Evolutionary conservation across 1,284 basidiomycete species (phyloP), one percentile per base, ranked within the genome.

Genomic region (Phellinidium pouzarii): DNA sequence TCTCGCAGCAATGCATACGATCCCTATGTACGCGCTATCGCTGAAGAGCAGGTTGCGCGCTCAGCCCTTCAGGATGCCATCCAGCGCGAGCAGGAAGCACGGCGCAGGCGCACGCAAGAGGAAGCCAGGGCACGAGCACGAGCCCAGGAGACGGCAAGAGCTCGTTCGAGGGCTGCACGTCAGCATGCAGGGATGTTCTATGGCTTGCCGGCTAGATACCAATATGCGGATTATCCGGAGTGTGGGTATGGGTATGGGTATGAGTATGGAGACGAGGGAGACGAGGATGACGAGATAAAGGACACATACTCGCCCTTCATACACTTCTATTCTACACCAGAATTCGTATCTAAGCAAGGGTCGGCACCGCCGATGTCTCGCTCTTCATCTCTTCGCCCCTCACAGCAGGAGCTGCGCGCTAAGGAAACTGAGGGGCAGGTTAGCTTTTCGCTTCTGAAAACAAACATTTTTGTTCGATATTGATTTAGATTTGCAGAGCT

Each of bases 21-120:
- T 37, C 44, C 46, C 14, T 53, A 53, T 40, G 25, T 53, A 17
- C 40, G 47, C 3, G 45, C 55, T 14, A 51, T 57, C 29, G 55
- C 52, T 7, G 55, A 57, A 22, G 55, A 57, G 44, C 51, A 57
- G 42, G 55, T 47, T 34, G 55, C 51, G 4, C 40, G 51, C 3
- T 12, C 29, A 2, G 55, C 45, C 9, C 48, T 53, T 34, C 43
- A 46, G 26, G 43, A 43, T 4, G 51, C 51, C 8, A 44, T 53
- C 9, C 48, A 43, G 12, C 47, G 48, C n/a, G 50, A 53, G 20
- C 54, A 50, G 25, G 50, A 48, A n/a, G 54, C 54, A n/a, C 50
- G 44, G 12, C 37, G 29, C 26, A 46, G 44, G 2, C 50, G 48
- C 17, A 44, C 48, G 23, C 40, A 50, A 27, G 53, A 34, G 25